A percentile compares a stretch with the other conserved stretches of the same genome.
These are phyloP conservation scores for Paracamarosporium sp. DNA, from an alignment of 2,329 filamentous ascomycete species.

Conservation along the genomic window DNA sequence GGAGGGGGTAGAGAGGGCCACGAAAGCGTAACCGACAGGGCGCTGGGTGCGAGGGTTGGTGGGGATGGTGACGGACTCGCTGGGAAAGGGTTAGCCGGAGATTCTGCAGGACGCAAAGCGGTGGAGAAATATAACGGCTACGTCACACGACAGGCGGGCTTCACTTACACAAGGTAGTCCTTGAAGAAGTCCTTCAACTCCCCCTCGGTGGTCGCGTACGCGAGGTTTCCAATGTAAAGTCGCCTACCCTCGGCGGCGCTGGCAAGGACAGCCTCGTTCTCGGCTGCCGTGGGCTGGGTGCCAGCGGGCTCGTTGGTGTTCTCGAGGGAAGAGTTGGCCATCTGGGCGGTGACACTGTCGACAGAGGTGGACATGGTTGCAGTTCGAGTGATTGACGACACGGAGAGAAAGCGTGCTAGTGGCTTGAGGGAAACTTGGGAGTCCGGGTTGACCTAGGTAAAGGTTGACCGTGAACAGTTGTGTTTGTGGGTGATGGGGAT, in stretches of 20 bases:
- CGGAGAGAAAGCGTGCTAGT: constrained; percentile 52
- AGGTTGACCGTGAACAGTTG: constrained; percentile 48
- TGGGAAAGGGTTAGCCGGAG: constrained; percentile 50
- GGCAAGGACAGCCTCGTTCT: constrained; percentile 91
- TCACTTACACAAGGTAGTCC: constrained; percentile 96
- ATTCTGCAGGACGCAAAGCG: too few relatives aligned
- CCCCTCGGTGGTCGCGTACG: constrained; percentile 99
- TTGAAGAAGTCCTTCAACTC: constrained; percentile 99
- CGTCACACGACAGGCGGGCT: constrained; percentile 11
- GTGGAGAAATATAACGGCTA: neutral
- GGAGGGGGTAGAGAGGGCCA: constrained; percentile 91
- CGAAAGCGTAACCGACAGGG: constrained; percentile 98
- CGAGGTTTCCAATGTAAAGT: constrained; percentile 99
- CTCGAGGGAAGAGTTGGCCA: constrained; percentile 71
- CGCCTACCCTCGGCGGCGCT: constrained; percentile 98
- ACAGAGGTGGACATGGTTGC: constrained; percentile 83
- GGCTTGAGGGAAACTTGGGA: constrained; percentile 50
- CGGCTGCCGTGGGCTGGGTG: constrained; percentile 73
- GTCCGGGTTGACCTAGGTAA: constrained; percentile 49
- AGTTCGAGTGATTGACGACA: constrained; percentile 62
- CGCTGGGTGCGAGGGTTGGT: constrained; percentile 99
- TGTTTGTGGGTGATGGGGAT: constrained; percentile 39
- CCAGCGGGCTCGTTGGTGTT: constrained; percentile 61
- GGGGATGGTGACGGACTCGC: constrained; percentile 98
- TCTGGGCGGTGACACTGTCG: constrained; percentile 77